Base-by-base conservation (phyloP, 352 stramenopile species). In the Phytophthora tentaculata region DNA sequence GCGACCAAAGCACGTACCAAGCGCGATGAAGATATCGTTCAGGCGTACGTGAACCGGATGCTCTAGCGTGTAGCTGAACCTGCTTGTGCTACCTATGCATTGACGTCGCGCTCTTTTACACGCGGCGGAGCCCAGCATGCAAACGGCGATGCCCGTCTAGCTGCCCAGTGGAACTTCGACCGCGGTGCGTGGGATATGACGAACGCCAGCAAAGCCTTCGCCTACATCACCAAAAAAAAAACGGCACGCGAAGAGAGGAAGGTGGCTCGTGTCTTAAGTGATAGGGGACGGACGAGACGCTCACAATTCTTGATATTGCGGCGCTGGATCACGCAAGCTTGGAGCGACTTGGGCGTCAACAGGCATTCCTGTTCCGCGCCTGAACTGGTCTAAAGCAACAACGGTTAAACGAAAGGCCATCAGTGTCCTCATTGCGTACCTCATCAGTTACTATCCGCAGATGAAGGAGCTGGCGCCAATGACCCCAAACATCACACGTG, bases 161-260 rank as follows among this genome's bases (percentile, higher is more conserved):
- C 55, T 8, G n/a, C 60, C 0, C 67, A 74, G 17, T 85, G 67
- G 60, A 79, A 73, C 29, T 76, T 81, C 13, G 61, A 83, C 23
- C 56, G 32, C 10, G 66, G 4, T 58, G n/a, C n/a, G 1, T 77
- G 71, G 68, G 76, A 81, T 41, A 63, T 79, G 64, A 70, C 12
- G 0, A 64, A 61, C 0, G 68, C 41, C 1, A 80, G 67, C 55
- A 80, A 79, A 35, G 67, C 10, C 0, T 75, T 79, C 23, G 58
- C 28, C 1, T 79, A 72, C 48, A 45, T 76, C 12, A 53, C 20
- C 22, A n/a, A n/a, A n/a, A n/a, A n/a, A n/a, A n/a, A 60, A 9
- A 62, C 50, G 5, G 37, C 49, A 19, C 28, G 43, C 0, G 51
- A 63, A 39, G 52, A 67, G 23, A 14, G 56, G 17, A 62, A 54